Evolutionary conservation across 1,284 basidiomycete genomes (phyloP), one percentile per base, ranked within the genome.

Genomic region (Moniliella sp.): DNA sequence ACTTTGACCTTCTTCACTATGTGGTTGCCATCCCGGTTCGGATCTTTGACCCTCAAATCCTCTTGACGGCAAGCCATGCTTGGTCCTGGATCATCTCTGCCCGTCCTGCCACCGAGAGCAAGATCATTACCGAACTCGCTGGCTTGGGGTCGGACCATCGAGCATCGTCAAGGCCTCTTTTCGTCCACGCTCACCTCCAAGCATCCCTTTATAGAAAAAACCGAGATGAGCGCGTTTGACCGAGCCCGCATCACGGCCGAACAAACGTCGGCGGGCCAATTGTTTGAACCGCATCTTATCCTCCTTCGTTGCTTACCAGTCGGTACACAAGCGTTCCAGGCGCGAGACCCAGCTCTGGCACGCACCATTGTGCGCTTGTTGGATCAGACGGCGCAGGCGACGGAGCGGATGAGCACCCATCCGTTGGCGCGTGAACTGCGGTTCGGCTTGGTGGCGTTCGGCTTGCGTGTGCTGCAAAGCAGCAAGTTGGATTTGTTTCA

Each of bases 41-140:
- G 34, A 74, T 81, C 3, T 83, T 84, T 46, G 83, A 80, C 0
- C 82, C 84, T 1, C 67, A 78, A 3, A 73, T 84, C 0, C 72
- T 94, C 37, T 70, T 77, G 5, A 73, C 78, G 1, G 86, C 82
- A 0, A 76, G 86, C 31, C 83, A 93, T 57, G 77, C 81, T 3
- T 97, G 91, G 91, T 82, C 79, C 2, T 94, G 86, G 88, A 68
- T 94, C 0, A 79, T 94, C 30, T 74, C 80, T 11, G 79, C 86
- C 53, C 73, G 80, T 34, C 76, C 81, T 0, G 70, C 73, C 34
- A 66, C 73, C 15, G 74, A 77, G 56, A 67, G 78, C 59, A 75
- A 62, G 4, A 62, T 94, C 17, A 78, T 93, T 67, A 68, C 74
- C 8, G 84, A 93, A 53, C 72, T 97, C 34, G 66, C 81, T 76